These are phyloP conservation scores for Nakazawaea peltata DNA, from an alignment of 805 yeast genomes.

Conservation along the genomic window DNA sequence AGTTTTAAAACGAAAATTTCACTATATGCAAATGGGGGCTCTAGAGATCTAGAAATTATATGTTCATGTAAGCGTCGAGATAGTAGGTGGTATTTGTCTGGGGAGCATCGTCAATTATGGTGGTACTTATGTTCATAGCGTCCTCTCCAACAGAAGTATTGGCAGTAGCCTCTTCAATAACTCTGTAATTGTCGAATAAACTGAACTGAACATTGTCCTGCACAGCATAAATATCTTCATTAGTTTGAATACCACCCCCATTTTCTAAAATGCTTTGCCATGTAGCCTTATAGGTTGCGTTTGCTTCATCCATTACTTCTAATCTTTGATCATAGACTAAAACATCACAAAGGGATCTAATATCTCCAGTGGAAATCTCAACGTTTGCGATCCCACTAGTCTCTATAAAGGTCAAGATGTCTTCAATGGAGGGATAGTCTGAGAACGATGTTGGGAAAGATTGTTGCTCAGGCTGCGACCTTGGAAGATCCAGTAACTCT, in stretches of 20 bases:
- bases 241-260: slow-evolving; percentile 35
- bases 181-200: slow-evolving; percentile 23
- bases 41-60: too few species aligned
- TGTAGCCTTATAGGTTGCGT: slow-evolving; percentile 66
- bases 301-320: slow-evolving; percentile 49
- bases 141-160: neutral
- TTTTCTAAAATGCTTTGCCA: slow-evolving; percentile 75
- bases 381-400: slow-evolving; percentile 72
- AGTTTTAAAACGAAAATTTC: too few species aligned
- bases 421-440: slow-evolving; percentile 62
- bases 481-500: slow-evolving; percentile 16
- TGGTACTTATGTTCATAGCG: neutral
- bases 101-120: neutral
- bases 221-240: slow-evolving; percentile 20
- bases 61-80: slow-evolving; percentile 8
- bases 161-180: slow-evolving; percentile 14
- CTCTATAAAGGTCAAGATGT: slow-evolving; percentile 67
- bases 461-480: slow-evolving; percentile 27
- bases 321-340: slow-evolving; percentile 79
- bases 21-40: too few species aligned
- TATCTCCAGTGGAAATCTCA: slow-evolving; percentile 66
- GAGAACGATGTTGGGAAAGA: slow-evolving; percentile 51
- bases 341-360: slow-evolving; percentile 81
- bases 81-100: neutral
- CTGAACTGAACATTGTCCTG: slow-evolving; percentile 21